These are phyloP conservation scores for Eucalyptus curtisii DNA, from an alignment of 345 rosid genomes.

Conservation along the genomic window DNA sequence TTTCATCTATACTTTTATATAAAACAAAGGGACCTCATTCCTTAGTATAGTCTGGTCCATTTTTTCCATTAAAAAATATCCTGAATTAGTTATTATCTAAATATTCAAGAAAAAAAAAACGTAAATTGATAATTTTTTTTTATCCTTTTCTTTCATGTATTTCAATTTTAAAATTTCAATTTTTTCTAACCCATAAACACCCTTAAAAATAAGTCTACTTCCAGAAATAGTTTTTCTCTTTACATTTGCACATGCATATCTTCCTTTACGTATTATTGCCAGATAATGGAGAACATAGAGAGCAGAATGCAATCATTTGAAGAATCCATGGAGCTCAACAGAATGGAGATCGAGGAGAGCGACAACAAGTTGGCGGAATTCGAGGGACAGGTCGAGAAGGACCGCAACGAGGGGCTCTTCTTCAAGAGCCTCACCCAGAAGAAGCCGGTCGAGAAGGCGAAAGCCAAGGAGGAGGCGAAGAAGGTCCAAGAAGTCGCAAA, in stretches of 20 bases:
- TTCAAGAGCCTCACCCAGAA: constrained; percentile 60
- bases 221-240: neutral
- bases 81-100: neutral
- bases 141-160: neutral
- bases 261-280: neutral
- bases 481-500: constrained; percentile 36
- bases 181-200: neutral
- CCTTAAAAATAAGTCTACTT: neutral
- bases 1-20: neutral
- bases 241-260: neutral
- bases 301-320: constrained; percentile 79
- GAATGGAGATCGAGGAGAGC: constrained; percentile 46
- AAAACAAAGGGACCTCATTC: neutral
- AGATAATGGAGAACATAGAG: constrained; percentile 85
- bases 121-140: neutral
- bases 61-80: neutral
- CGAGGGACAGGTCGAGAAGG: constrained; percentile 59
- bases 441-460: constrained; percentile 31
- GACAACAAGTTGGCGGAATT: constrained; percentile 57
- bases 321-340: constrained; percentile 60
- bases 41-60: neutral
- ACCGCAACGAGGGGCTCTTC: constrained; percentile 76
- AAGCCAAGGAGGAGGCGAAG: constrained; percentile 49
- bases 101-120: neutral
- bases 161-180: neutral